Percentiles rank a stretch among this genome's conserved stretches.
Evolutionary conservation across 1,284 basidiomycete genomes (phyloP).

Genomic region (Pseudozyma pruni): DNA sequence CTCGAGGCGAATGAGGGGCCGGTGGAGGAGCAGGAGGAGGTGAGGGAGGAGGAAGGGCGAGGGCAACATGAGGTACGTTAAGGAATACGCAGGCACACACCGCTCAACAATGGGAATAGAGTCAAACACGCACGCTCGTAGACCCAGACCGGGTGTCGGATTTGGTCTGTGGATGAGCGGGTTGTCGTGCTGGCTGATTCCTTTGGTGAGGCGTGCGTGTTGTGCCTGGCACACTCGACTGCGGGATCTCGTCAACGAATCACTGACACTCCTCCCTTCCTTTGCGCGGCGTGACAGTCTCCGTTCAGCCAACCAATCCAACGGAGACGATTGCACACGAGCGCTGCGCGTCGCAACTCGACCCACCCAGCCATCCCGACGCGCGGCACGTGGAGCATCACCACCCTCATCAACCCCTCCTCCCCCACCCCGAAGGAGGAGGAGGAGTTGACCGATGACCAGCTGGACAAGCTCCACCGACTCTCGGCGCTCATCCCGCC

Average conservation of each 20-base stretch:
- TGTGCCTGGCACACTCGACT: too few relatives aligned
- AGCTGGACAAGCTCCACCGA: conserved; percentile 41
- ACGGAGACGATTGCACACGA: background rate
- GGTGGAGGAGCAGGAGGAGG: conserved; percentile 1
- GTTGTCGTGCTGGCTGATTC: background rate
- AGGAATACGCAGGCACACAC: background rate
- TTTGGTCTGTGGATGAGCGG: too few relatives aligned
- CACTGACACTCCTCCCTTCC: too few relatives aligned
- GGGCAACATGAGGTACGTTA: conserved; percentile 15
- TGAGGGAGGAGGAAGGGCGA: background rate
- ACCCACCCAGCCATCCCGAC: conserved; percentile 24
- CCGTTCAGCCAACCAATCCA: background rate
- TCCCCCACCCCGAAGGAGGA: background rate
- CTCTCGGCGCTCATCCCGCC: conserved; percentile 41
- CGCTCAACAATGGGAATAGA: too few relatives aligned
- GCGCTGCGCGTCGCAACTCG: background rate
- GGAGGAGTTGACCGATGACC: conserved; percentile 8
- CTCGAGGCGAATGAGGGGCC: conserved; percentile 35
- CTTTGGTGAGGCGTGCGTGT: background rate
- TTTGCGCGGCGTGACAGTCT: too few relatives aligned
- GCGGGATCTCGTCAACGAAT: too few relatives aligned
- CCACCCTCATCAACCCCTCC: background rate
- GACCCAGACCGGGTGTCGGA: too few relatives aligned
- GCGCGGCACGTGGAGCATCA: conserved; percentile 30
- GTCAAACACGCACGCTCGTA: too few relatives aligned